Base-by-base conservation (phyloP, 169 alveolate species). In the Plasmodium billcollinsi region DNA sequence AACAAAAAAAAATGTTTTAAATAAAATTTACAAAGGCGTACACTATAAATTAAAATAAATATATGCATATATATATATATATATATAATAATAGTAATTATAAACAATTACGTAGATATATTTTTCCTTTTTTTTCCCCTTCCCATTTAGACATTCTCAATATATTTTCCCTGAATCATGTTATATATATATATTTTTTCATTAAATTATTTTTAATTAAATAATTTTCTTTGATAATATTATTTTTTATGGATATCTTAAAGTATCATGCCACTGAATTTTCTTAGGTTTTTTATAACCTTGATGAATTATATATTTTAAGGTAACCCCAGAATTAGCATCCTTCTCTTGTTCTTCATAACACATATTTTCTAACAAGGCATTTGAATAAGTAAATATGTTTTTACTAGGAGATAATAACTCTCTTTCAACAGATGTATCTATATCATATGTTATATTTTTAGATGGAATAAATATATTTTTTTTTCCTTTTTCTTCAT, bases 261-360 rank as follows among this genome's bases (percentile, higher is more conserved):
- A 50, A 4, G 91, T 67, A 69, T 83, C 91, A 45, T 49, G n/a
- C 91, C 91, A 83, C 4, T 29, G 14, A 14, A 83, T 69, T n/a
- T 69, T 83, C 50, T 69, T 83, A 18, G 91, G 91, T 24, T 54
- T 54, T 4, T 5, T 15, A 61, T 69, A 62, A 21, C 91, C 91
- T 47, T 83, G 91, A 33, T 83, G 91, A 24, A 83, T 83, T 83
- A 83, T 83, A 69, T 83, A 83, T 62, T 83, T 83, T 73, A 83
- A 61, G 15, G 67, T 18, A 15, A 83, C 65, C 26, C 50, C 45
- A 18, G 50, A 45, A 54, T 14, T 39, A 20, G 24, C 52, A 76
- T 56, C 26, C 11, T 76, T 59, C 2, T 33, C 3, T 39, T 63
- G n/a, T 43, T 14, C 2, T n/a, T 65, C 33, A 24, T 76, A 50